Base-by-base conservation (phyloP, 2,329 filamentous ascomycete genomes). In the Coniochaeta pulveracea region DNA sequence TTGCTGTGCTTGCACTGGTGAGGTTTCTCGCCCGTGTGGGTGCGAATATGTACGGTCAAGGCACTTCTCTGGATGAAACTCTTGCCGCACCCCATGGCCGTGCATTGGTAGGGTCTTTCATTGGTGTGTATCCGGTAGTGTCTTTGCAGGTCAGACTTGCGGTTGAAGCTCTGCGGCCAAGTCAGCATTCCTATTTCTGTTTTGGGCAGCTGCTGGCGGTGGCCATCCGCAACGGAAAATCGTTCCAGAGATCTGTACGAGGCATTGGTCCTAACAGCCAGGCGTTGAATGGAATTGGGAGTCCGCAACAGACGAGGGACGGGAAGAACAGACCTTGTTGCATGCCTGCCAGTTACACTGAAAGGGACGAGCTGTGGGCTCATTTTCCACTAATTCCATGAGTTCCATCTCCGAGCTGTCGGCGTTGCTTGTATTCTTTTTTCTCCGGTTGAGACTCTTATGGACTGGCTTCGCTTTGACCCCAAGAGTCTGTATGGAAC, bases 111-210 rank as follows among this genome's bases (percentile, higher is more conserved):
- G 8, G 77, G 77, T 14, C 76, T 62, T 53, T 81, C 76, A 48
- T 80, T 80, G 34, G 77, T 82, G 54, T 82, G 77, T 47, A 81
- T 82, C 40, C 77, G 68, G 48, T 78, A 78, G 48, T 82, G 77
- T 48, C 77, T 66, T 47, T 80, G 75, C 39, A 82, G 58, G 46
- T 81, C 77, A 12, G 77, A 81, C 54, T 81, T 81, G 47, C 77
- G 66, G 55, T 80, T 80, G 61, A 82, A 82, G 56, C 72, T 77
- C 77, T 81, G 43, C n/a, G n/a, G 18, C 26, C 23, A 11, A 8
- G 10, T 12, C 8, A n/a, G n/a, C n/a, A n/a, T n/a, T n/a, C n/a
- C n/a, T n/a, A n/a, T n/a, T n/a, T n/a, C n/a, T n/a, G n/a, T n/a
- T n/a, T n/a, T n/a, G n/a, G n/a, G n/a, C n/a, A n/a, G n/a, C n/a